Evolutionary conservation across 768 basidiomycete genomes (phyloP), one percentile per base, ranked within the genome.

Genomic region (Podaxis sp.): DNA sequence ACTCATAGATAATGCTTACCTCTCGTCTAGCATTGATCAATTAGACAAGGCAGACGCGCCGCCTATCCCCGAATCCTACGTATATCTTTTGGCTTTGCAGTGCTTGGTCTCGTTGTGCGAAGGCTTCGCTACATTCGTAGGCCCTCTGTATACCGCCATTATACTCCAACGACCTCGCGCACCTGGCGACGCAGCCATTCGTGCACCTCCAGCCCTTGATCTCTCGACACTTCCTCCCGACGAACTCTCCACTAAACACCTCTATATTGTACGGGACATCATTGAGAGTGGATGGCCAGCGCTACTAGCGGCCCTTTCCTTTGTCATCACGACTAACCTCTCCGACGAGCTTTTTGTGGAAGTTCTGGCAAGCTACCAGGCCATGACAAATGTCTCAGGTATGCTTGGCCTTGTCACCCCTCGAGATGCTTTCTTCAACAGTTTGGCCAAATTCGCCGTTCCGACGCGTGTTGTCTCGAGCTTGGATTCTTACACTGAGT

Each of bases 21-120:
- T 55, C 53, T 32, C 3, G 38, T 40, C 4, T 66, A 97, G 95
- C 70, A 98, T 99, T 66, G 96, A 99, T 70, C 97, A 98, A 72
- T 84, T 98, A 11, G 96, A 99, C 76, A 99, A 99, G 72, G 90
- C 93, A 0, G 97, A 99, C 66, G 86, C 95, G 0, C 97, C 97
- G 0, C 80, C 86, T 0, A 95, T 98, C 56, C 96, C 97, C 0
- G 97, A 99, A 61, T 82, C 90, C 3, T 98, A 99, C 70, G 83
- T 96, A 63, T 96, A 95, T 69, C 88, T 99, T 6, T 83, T 99
- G 1, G 92, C 87, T 0, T 82, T 97, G 0, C 95, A 98, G 67
- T 95, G 90, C 67, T 80, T 98, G 7, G 82, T 90, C 28, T 87
- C 91, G 0, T 76, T 99, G 1, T 93, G 90, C 62, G 93, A 95